Evolutionary conservation across 139 green algal genomes (phyloP).

Genomic region (Eudorina sp.): DNA sequence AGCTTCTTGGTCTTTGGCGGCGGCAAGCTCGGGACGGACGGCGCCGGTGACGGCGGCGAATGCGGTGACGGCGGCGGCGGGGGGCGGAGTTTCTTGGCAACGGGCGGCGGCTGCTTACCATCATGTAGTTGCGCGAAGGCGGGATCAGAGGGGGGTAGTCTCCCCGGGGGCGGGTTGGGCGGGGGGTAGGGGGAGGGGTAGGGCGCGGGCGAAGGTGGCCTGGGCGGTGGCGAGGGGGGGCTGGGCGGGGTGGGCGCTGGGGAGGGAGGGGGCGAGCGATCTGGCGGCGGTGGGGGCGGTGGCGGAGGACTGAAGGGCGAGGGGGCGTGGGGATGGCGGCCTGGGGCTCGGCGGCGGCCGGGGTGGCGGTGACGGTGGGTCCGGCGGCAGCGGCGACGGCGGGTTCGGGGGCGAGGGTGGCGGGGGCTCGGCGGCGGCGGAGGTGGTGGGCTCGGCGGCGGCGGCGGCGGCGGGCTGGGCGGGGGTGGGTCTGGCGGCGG

Average conservation of each 20-base stretch:
- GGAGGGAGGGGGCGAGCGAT: not conserved
- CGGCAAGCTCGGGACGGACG: not conserved
- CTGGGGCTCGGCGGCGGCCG: not conserved
- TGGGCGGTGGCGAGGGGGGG: not conserved
- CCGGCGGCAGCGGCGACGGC: not conserved
- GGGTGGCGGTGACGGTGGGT: not conserved
- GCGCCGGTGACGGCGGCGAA: not conserved
- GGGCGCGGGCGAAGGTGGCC: not conserved
- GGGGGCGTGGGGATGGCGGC: not conserved
- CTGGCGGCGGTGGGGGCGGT: not conserved
- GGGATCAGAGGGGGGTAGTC: too few species aligned
- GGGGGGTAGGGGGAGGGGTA: not conserved
- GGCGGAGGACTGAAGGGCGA: not conserved
- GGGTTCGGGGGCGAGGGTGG: not conserved
- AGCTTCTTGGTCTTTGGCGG: not conserved
- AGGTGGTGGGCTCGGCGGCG: not conserved
- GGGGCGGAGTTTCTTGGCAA: too few species aligned
- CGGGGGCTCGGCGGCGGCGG: not conserved
- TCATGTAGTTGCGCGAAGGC: too few species aligned
- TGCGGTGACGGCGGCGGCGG: not conserved
- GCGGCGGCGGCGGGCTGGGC: not conserved
- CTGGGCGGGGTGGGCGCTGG: not conserved
- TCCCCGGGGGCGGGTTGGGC: not conserved
- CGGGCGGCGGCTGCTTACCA: too few species aligned
- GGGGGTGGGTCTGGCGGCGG: not conserved